Base-by-base conservation (phyloP, 129 eudicot species). In the Flaveria ramosissima region DNA sequence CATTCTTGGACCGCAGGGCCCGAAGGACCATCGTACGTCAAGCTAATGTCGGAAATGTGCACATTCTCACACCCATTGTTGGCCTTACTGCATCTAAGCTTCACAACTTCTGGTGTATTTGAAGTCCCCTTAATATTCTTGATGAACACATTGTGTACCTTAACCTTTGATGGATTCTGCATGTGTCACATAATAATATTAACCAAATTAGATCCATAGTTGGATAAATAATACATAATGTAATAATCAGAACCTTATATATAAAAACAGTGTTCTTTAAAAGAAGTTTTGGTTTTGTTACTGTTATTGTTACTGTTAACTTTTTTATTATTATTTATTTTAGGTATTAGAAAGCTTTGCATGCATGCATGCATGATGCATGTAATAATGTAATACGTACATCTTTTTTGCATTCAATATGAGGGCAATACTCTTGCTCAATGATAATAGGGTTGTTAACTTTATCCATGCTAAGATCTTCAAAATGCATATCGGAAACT, bases 401-500 rank as follows among this genome's bases (percentile, higher is more conserved):
- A 32, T 78, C 76, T 45, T 55, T 45, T 16, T 39, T 48, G 87
- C 96, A 90, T 4, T 70, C 60, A 19, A 21, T 30, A 47, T 61
- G 77, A 7, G 96, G 96, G 79, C 96, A 90, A 63, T 90, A 90
- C 17, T 84, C 84, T 75, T 88, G 96, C 48, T 90, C 96, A 42
- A 90, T 68, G 80, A 71, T 27, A 62, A 82, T 41, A 14, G 96
- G 96, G 73, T 82, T 79, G n/a, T 43, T 19, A 46, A 86, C 91
- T 47, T 90, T 81, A 21, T 83, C 72, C 87, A 90, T 81, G 13
- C 6, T 24, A 50, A 90, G 76, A 76, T 90, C 86, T 51, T 85
- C 88, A 64, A 85, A 86, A 68, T 86, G 86, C 59, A 90, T 26
- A 16, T 88, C 82, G 0, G 68, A 15, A 51, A 81, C 85, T 12